A percentile compares a stretch with the other conserved stretches of the same genome.
Evolutionary conservation across 352 stramenopile species (phyloP).

Genomic region (Globisporangium carolinianum): DNA sequence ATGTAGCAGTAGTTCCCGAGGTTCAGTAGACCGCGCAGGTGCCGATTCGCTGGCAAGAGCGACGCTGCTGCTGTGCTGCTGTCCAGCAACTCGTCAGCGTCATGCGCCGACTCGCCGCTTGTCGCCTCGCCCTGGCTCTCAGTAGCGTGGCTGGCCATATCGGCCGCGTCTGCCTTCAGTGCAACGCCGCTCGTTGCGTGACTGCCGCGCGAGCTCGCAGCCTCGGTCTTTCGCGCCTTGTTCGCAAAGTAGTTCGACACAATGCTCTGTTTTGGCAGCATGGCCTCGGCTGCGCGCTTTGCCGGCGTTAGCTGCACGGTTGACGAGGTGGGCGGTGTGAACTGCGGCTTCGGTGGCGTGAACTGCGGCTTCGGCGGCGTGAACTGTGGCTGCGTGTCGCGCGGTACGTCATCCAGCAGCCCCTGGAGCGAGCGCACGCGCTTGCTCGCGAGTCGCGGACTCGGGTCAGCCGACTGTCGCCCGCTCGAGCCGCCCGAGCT

Average conservation of each 20-base stretch:
- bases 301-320: neutral
- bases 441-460: constrained; percentile 39
- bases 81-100: constrained; percentile 2
- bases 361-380: constrained; percentile 9
- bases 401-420: constrained; percentile 63
- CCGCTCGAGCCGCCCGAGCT: constrained; percentile 8
- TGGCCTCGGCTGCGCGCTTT: neutral
- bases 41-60: constrained; percentile 2
- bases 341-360: constrained; percentile 5
- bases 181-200: neutral
- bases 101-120: constrained; percentile 12
- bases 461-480: constrained; percentile 9
- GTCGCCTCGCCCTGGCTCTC: constrained; percentile 4
- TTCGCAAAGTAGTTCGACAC: constrained; percentile 43
- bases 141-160: constrained; percentile 1
- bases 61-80: neutral
- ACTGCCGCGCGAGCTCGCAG: neutral
- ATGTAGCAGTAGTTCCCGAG: constrained; percentile 92
- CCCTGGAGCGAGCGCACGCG: constrained; percentile 71
- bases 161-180: neutral
- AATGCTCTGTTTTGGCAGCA: constrained; percentile 16
- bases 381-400: constrained; percentile 16
- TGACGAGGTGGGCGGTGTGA: constrained; percentile 3
- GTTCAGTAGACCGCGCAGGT: constrained; percentile 89
- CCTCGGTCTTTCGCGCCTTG: constrained; percentile 11